Conservation (phyloP, 805 yeast species). For the Kuraishia ogatae region DNA sequence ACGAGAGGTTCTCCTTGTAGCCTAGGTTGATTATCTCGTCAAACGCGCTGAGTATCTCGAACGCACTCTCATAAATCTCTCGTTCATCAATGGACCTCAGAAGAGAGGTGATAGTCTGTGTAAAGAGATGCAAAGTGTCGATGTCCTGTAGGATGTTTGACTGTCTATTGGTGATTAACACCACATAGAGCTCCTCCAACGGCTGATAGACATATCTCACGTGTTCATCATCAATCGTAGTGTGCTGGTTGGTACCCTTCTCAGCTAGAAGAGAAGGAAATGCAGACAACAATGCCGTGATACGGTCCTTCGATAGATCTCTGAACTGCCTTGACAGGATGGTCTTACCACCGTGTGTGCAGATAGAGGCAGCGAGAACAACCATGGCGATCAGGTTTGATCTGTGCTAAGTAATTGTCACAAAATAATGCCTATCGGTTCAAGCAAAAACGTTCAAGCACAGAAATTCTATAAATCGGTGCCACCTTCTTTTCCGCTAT, state of each 20-base stretch:
- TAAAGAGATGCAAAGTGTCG: constrained; percentile 79
- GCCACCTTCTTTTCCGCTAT: neutral
- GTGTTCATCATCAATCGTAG: constrained; percentile 86
- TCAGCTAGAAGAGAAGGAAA: constrained; percentile 75
- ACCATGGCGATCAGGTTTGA: constrained; percentile 34
- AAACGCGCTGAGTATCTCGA: constrained; percentile 83
- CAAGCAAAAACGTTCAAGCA: too few species aligned
- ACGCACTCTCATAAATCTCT: constrained; percentile 77
- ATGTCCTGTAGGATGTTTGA: constrained; percentile 93
- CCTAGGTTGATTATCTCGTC: constrained; percentile 92
- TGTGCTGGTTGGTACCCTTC: constrained; percentile 67
- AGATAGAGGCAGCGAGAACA: constrained; percentile 87
- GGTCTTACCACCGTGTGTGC: constrained; percentile 90
- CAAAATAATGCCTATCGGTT: too few species aligned
- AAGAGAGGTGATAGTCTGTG: constrained; percentile 71
- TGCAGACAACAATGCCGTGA: constrained; percentile 75
- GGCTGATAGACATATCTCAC: constrained; percentile 95
- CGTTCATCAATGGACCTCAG: constrained; percentile 69
- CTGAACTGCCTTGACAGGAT: constrained; percentile 87
- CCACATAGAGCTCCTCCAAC: constrained; percentile 85
- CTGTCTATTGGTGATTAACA: constrained; percentile 81
- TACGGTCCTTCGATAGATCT: constrained; percentile 76
- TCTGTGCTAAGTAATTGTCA: neutral
- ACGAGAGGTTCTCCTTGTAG: constrained; percentile 76
- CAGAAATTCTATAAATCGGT: neutral